phyloP scores from a whole-genome alignment of 306 rosid genomes.

The Echinosophora koreensis region DNA sequence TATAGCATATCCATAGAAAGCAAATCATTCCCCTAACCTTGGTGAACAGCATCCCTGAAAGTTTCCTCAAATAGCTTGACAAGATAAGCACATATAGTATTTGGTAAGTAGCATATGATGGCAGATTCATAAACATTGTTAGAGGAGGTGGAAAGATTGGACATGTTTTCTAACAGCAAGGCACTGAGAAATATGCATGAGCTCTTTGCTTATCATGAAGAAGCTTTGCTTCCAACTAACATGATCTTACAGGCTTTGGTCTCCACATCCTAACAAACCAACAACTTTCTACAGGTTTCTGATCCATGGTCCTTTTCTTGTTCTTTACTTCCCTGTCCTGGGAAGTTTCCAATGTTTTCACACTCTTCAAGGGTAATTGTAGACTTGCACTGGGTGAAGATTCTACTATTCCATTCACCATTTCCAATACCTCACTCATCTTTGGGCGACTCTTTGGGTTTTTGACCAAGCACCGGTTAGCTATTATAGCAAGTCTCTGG shows the following conservation, averaged over 20 bases:
- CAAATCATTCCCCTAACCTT: conserved; percentile 10
- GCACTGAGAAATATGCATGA: conserved; percentile 36
- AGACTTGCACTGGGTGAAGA: conserved; percentile 55
- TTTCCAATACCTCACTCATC: conserved; percentile 90
- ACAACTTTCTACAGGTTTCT: conserved; percentile 60
- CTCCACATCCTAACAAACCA: conserved; percentile 68
- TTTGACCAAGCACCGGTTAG: conserved; percentile 82
- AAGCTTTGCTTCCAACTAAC: conserved; percentile 32
- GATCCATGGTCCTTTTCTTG: conserved; percentile 60
- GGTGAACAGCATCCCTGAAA: conserved; percentile 16
- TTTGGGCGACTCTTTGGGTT: conserved; percentile 90
- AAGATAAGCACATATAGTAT: conserved; percentile 1
- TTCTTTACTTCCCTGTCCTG: conserved; percentile 45
- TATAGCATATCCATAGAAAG: conserved; percentile 10
- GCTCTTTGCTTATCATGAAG: conserved; percentile 1
- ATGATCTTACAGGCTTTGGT: conserved; percentile 66
- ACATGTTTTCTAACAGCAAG: conserved; percentile 12
- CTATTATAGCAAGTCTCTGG: conserved; percentile 74
- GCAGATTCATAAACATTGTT: conserved; percentile 21
- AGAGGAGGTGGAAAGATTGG: conserved; percentile 9
- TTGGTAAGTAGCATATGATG: conserved; percentile 6
- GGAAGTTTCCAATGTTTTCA: conserved; percentile 47
- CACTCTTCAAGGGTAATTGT: conserved; percentile 56
- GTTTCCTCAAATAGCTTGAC: conserved; percentile 38
- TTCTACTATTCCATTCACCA: conserved; percentile 71